These are phyloP conservation scores for Globisporangium echinulatum DNA, from an alignment of 352 stramenopile genomes.

Conservation along the genomic window DNA sequence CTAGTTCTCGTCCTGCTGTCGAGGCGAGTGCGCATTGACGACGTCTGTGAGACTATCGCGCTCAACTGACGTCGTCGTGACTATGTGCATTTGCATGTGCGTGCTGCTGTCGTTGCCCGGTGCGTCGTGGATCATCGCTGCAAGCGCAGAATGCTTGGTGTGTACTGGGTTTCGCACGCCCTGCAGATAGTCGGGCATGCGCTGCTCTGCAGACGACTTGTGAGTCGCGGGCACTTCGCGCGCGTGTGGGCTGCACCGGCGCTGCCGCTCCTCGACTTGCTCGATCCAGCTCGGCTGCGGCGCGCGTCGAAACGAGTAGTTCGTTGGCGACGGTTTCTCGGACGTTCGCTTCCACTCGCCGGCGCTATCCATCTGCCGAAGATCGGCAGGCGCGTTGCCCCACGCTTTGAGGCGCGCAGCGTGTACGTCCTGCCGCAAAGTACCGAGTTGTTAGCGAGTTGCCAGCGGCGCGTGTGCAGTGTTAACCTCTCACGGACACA, in stretches of 20 bases:
- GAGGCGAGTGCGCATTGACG: not conserved
- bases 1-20: not conserved
- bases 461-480: too few relatives aligned
- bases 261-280: conserved; percentile 47
- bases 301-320: conserved; percentile 52
- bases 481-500: too few relatives aligned
- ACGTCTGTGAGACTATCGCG: not conserved
- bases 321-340: conserved; percentile 47
- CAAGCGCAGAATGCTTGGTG: conserved; percentile 14
- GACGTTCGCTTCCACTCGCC: conserved; percentile 60
- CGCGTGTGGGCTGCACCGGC: conserved; percentile 29
- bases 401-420: conserved; percentile 42
- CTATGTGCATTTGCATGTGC: not conserved
- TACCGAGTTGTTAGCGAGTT: too few relatives aligned
- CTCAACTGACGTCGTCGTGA: not conserved
- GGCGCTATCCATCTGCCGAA: conserved; percentile 41
- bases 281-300: conserved; percentile 59
- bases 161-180: conserved; percentile 33
- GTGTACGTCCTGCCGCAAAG: conserved; percentile 11
- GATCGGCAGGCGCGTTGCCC: conserved; percentile 26
- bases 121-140: not conserved
- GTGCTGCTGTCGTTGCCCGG: not conserved
- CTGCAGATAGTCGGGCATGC: conserved; percentile 45
- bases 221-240: conserved; percentile 5
- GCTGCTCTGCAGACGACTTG: conserved; percentile 19